Evolutionary conservation across 306 rosid species (phyloP).

Genomic region (Acacia melanoxylon): DNA sequence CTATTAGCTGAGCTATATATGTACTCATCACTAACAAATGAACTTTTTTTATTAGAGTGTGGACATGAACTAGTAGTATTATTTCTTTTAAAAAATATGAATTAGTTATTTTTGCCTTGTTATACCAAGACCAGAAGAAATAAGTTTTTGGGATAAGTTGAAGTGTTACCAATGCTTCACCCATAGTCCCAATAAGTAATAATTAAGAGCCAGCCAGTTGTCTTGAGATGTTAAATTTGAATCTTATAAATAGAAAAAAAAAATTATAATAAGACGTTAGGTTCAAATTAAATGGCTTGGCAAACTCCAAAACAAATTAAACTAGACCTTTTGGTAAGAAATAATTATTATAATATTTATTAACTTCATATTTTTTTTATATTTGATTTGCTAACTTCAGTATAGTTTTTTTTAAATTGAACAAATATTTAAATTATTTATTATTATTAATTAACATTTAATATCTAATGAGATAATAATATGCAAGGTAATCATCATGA

Average conservation of each 20-base stretch:
- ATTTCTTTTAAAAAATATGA: not conserved
- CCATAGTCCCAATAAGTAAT: not conserved
- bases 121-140: not conserved
- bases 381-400: not conserved
- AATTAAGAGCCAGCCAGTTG: too few relatives aligned
- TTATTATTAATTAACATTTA: not conserved
- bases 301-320: not conserved
- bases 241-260: not conserved
- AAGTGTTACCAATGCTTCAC: not conserved
- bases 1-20: too few relatives aligned
- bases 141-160: too few relatives aligned
- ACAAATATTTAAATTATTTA: not conserved
- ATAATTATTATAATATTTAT: not conserved
- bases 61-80: not conserved
- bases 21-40: too few relatives aligned
- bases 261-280: not conserved
- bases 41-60: too few relatives aligned
- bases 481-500: not conserved
- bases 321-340: not conserved
- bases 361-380: not conserved
- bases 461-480: not conserved
- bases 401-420: not conserved
- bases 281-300: not conserved
- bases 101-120: not conserved
- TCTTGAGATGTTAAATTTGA: not conserved